Evolutionary conservation across 2,329 filamentous ascomycete genomes (phyloP), one percentile per base, ranked within the genome.

Genomic region (Phaeosphaeriaceae sp.): DNA sequence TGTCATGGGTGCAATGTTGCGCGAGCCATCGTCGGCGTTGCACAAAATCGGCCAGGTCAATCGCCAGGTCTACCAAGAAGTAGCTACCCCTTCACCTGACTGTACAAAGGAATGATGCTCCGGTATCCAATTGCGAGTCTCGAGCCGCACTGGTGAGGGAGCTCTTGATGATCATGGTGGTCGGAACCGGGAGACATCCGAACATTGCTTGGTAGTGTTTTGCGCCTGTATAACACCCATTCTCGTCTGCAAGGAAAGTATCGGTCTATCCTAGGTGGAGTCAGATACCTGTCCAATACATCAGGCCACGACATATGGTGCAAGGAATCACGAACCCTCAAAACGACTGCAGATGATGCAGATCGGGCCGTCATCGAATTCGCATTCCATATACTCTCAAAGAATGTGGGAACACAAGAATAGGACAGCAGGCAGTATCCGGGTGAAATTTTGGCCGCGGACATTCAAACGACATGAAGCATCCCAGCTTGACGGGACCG

Each of bases 341-440:
- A 28, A 35, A 26, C 17, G 10, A 47, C 44, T 24, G 17, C 22
- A 42, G 26, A 54, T 42, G 52, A 49, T 54, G 30, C 48, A 30
- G 43, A 42, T 42, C 44, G 28, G 28, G 15, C 26, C 26, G 32
- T 24, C n/a, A 19, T 17, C 11, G 22, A 49, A 3, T 19, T 28
- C 28, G 40, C 44, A 54, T 54, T 49, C 52, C 44, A 43, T 24
- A 49, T 43, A 28, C 44, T 23, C 26, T 32, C 28, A 47, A 54
- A 49, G 52, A 49, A 54, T 54, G 52, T 30, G 48, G 48, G 28
- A 17, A 28, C 30, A 54, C 22, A 35, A 23, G 8, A 49, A 26
- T 17, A 54, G n/a, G n/a, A 22, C 21, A 42, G 52, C 28, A 54
- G 42, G 26, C 28, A 42, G 17, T 26, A 10, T 54, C 22, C 44